A percentile compares a stretch with the other conserved stretches of the same genome.
These are phyloP conservation scores for Aureobasidium sp. DNA, from an alignment of 2,329 filamentous ascomycete genomes.

Conservation along the genomic window DNA sequence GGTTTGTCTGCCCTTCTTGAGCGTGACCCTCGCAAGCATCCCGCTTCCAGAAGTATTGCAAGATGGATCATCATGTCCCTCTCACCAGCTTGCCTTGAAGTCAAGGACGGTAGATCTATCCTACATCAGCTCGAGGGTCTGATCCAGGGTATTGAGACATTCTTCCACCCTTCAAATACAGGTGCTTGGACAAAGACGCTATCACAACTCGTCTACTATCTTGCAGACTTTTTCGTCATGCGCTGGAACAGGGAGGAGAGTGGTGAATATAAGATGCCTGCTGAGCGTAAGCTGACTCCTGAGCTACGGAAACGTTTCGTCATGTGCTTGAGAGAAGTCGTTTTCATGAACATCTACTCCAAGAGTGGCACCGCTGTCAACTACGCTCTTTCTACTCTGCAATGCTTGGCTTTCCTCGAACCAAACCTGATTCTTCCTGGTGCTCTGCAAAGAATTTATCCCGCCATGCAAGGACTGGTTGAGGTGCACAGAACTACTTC, in stretches of 20 bases:
- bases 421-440: conserved; percentile 88
- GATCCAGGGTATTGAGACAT: conserved; percentile 92
- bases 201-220: conserved; percentile 82
- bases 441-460: conserved; percentile 91
- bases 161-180: conserved; percentile 97
- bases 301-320: conserved; percentile 87
- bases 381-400: conserved; percentile 83
- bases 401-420: conserved; percentile 83
- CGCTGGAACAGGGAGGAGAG: conserved; percentile 94
- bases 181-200: conserved; percentile 86
- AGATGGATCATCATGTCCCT: conserved; percentile 89
- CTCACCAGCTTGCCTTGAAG: conserved; percentile 72
- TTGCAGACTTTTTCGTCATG: conserved; percentile 94
- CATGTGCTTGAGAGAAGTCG: conserved; percentile 78
- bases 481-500: conserved; percentile 96
- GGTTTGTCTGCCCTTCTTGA: conserved; percentile 83
- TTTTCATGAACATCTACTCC: conserved; percentile 96
- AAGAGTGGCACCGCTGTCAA: conserved; percentile 90
- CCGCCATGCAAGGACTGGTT: conserved; percentile 89
- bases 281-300: conserved; percentile 69
- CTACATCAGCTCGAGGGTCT: conserved; percentile 81
- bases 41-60: conserved; percentile 83
- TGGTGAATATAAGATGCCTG: conserved; percentile 80
- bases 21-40: conserved; percentile 88
- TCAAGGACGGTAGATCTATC: conserved; percentile 61